A percentile compares a stretch with the other conserved stretches of the same genome.
phyloP scores from a whole-genome alignment of 257 asterid species.

The Rauvolfia tetraphylla region DNA sequence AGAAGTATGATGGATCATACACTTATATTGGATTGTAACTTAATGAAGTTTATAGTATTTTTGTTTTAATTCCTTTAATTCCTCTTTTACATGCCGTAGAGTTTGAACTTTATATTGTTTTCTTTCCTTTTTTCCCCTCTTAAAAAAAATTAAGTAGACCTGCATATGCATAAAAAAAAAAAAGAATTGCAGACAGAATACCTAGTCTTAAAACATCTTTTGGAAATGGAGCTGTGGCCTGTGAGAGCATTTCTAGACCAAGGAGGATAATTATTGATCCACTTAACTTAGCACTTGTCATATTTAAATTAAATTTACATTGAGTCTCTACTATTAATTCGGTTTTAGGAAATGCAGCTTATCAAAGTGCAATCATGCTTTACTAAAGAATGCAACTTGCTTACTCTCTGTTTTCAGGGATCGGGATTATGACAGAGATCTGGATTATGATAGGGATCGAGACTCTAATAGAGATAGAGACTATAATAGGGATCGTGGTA shows the following conservation, averaged over 20 bases:
- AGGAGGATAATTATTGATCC: background rate
- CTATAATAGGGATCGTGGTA: slow-evolving; percentile 57
- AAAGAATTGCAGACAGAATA: background rate
- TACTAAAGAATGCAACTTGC: background rate
- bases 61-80: background rate
- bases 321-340: background rate
- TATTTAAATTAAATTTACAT: background rate
- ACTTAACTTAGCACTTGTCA: background rate
- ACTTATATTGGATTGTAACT: slow-evolving; percentile 19
- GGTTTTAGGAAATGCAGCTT: background rate
- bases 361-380: no score
- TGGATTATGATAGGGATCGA: slow-evolving; percentile 50
- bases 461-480: slow-evolving; percentile 62
- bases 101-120: background rate
- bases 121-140: background rate
- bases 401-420: slow-evolving; percentile 27
- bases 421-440: slow-evolving; percentile 36
- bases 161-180: background rate
- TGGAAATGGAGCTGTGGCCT: background rate
- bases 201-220: background rate
- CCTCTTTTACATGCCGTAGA: background rate
- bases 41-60: background rate
- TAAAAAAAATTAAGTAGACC: background rate
- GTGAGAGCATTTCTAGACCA: background rate
- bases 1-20: slow-evolving; percentile 97